Conservation (phyloP, 768 basidiomycete species). For the Xerocomellus amylosporus region DNA sequence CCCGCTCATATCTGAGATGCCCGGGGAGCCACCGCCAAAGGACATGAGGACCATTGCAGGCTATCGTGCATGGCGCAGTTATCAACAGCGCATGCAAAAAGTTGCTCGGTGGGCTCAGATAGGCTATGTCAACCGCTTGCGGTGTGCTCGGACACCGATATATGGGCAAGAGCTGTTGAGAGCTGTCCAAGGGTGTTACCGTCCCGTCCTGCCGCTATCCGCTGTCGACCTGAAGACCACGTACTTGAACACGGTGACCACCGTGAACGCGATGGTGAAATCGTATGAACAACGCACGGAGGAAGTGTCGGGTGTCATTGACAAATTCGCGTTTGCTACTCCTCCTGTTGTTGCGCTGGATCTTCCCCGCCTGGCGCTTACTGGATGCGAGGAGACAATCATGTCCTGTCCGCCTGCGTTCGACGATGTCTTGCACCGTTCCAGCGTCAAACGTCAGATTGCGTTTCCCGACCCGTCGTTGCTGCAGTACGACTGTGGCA, state of each 20-base stretch:
- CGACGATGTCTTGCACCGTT: slow-evolving; percentile 66
- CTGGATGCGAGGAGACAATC: slow-evolving; percentile 37
- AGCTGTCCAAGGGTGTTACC: slow-evolving; percentile 36
- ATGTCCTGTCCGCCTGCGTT: slow-evolving; percentile 44
- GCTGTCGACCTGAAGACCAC: slow-evolving; percentile 36
- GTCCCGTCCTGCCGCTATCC: slow-evolving; percentile 52
- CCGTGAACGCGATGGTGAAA: slow-evolving; percentile 51
- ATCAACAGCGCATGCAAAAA: slow-evolving; percentile 46
- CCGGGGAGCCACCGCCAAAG: slow-evolving; percentile 63
- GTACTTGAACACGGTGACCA: slow-evolving; percentile 44
- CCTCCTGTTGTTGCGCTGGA: slow-evolving; percentile 76
- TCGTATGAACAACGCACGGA: slow-evolving; percentile 62
- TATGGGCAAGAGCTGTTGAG: slow-evolving; percentile 46
- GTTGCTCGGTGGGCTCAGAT: slow-evolving; percentile 68
- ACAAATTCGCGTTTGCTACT: slow-evolving; percentile 77
- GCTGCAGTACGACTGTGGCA: slow-evolving; percentile 94
- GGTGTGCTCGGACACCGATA: slow-evolving; percentile 54
- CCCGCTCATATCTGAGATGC: slow-evolving; percentile 50
- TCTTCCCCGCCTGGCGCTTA: slow-evolving; percentile 60
- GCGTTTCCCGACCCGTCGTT: slow-evolving; percentile 90
- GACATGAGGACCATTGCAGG: slow-evolving; percentile 77
- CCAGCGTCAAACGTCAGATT: slow-evolving; percentile 83
- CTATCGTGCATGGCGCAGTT: slow-evolving; percentile 53
- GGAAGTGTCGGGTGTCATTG: slow-evolving; percentile 51
- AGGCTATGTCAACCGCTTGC: slow-evolving; percentile 68